Base-by-base conservation (phyloP, 805 yeast genomes). In the Candida ipomoeae region DNA sequence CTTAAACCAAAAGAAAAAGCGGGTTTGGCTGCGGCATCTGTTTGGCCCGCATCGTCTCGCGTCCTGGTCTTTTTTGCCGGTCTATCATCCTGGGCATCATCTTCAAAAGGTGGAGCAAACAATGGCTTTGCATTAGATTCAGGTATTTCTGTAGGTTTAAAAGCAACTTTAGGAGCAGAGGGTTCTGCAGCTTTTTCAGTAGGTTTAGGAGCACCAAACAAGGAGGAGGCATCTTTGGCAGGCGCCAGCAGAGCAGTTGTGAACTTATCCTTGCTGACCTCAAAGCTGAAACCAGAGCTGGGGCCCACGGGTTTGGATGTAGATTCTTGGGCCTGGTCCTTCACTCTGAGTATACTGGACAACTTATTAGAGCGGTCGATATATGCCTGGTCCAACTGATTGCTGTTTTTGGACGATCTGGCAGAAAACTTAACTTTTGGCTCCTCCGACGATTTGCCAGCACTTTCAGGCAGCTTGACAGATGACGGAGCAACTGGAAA, bases 271-370 rank as follows among this genome's bases (percentile, higher is more conserved):
- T 64, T 62, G 41, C 67, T 67, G 17, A 70, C 63, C 3, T 64
- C 60, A 49, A 72, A 71, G 35, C 68, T 61, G 59, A 72, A 72
- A 1, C 74, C 76, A 2, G 67, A 60, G 40, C 74, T 69, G 31
- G 77, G 77, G 20, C 62, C 62, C 26, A 47, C 40, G 6, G 49
- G 20, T 8, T 31, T 14, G 13, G 42, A 38, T 26, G 52, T 44
- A 5, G 44, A 33, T 2, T 40, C 47, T 20, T n/a, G 29, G 2
- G 49, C 18, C 31, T 36, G 48, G 20, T 64, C 68, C 42, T 69
- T 71, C 13, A 71, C 50, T 49, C 68, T 69, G 40, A 71, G 67
- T 10, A 66, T 51, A 48, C 62, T 61, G 1, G 72, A 60, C 5
- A 63, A 34, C 21, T 61, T 64, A 35, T 67, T 62, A 4, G 64